phyloP scores from a whole-genome alignment of 169 alveolate genomes.

The Plasmodium sp. region DNA sequence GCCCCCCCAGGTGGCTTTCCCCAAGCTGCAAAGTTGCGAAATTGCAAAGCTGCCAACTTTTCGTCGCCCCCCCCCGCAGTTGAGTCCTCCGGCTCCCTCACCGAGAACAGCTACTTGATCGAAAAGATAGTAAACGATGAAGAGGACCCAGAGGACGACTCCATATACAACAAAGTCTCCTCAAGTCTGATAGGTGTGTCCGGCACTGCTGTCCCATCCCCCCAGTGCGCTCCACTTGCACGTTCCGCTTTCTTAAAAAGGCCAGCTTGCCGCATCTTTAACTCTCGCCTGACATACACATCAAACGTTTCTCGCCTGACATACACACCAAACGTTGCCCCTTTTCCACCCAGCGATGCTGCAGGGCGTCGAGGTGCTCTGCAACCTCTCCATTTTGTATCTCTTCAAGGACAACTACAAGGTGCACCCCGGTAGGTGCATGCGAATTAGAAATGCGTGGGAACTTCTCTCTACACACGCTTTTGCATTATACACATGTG shows the following conservation, averaged over 20 bases:
- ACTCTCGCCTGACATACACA: background rate
- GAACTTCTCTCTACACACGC: background rate
- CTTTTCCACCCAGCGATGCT: slow-evolving; percentile 78
- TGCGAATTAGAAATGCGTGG: background rate
- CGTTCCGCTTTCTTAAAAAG: background rate
- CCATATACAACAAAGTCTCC: slow-evolving; percentile 32
- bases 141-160: background rate
- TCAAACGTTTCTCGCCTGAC: background rate
- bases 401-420: slow-evolving; percentile 88
- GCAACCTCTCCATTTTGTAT: slow-evolving; percentile 88
- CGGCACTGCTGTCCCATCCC: background rate
- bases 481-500: background rate
- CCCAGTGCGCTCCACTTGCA: background rate
- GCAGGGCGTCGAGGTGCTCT: slow-evolving; percentile 91
- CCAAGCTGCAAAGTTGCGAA: background rate
- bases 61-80: slow-evolving; percentile 2
- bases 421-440: slow-evolving; percentile 82
- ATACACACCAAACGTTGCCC: background rate
- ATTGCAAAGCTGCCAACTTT: background rate
- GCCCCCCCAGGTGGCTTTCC: background rate
- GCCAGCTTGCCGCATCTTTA: background rate
- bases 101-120: slow-evolving; percentile 29
- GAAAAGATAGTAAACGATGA: slow-evolving; percentile 17
- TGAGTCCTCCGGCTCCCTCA: slow-evolving; percentile 25
- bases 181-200: slow-evolving; percentile 50